These are phyloP conservation scores for Elongisporangium anandrum DNA, from an alignment of 352 stramenopile species.

Conservation along the genomic window DNA sequence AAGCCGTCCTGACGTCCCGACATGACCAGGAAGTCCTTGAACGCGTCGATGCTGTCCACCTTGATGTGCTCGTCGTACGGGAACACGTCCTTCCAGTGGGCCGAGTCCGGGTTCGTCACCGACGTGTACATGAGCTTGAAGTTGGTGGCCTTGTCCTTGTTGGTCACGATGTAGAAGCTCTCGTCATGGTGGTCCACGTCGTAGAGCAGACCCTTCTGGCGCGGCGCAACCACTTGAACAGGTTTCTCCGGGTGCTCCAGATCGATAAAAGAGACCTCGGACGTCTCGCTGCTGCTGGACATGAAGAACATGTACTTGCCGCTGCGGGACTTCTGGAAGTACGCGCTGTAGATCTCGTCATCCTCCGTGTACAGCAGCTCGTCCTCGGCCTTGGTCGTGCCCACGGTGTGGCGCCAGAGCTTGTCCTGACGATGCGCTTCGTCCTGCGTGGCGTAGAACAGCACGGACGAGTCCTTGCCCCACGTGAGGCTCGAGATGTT, in stretches of 20 bases:
- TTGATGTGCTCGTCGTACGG: constrained; percentile 76
- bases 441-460: constrained; percentile 95
- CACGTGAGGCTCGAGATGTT: constrained; percentile 89
- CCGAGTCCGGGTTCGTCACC: constrained; percentile 32
- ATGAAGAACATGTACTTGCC: constrained; percentile 91
- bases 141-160: constrained; percentile 91
- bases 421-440: constrained; percentile 92
- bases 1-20: constrained; percentile 82
- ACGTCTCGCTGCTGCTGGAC: constrained; percentile 89
- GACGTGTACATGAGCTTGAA: constrained; percentile 88
- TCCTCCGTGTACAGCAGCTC: constrained; percentile 93
- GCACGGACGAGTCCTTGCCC: constrained; percentile 82
- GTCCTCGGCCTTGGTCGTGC: constrained; percentile 56
- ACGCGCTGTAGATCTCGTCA: constrained; percentile 92
- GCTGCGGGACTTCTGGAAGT: constrained; percentile 90
- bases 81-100: constrained; percentile 88
- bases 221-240: constrained; percentile 57
- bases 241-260: constrained; percentile 40
- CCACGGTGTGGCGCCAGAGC: constrained; percentile 90
- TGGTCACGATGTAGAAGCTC: constrained; percentile 93
- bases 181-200: constrained; percentile 84
- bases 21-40: constrained; percentile 86
- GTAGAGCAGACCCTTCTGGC: constrained; percentile 74
- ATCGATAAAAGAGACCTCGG: constrained; percentile 83
- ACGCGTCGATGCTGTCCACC: constrained; percentile 85